Base-by-base conservation (phyloP, 2,329 filamentous ascomycete species). In the Seiridium cupressi region DNA sequence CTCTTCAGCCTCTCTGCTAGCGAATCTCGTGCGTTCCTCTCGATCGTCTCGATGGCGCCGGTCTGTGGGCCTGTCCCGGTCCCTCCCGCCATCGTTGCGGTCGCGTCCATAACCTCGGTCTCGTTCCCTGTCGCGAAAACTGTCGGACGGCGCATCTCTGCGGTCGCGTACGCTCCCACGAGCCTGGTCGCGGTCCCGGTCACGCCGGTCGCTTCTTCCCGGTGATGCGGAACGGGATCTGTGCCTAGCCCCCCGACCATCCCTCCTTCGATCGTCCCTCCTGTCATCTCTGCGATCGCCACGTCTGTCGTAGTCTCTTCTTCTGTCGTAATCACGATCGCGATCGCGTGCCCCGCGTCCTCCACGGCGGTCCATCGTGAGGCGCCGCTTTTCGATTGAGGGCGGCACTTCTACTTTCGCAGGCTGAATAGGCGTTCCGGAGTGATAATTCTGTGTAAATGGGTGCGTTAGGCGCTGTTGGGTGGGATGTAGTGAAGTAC, bases 111-210 rank as follows among this genome's bases (percentile, higher is more conserved):
- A 71, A 7, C 71, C 70, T 35, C 69, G 72, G 69, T 62, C 65
- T 18, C 64, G 62, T 18, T 81, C 78, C 66, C 73, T 44, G 10
- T 58, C 55, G 34, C 55, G 55, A n/a, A 49, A 58, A 13, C 55
- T 51, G 18, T 58, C 55, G 11, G 44, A 44, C 3, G 54, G 54
- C 11, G 34, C 55, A 36, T 58, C 44, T 44, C 44, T 26, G 9
- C 51, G 51, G 38, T 55, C 51, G 34, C 49, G 49, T 31, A 38
- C 38, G 38, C 36, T 32, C 9, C 53, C 53, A 60, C 66, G 65
- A 57, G 76, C 77, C 32, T 67, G 68, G 40, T 70, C 64, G 47
- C 70, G 67, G 55, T 73, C 68, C 64, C 77, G 66, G 36, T 68
- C 68, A 18, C 68, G 66, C 4, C 72, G 65, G 55, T 74, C 70